phyloP scores from a whole-genome alignment of 495 filamentous ascomycete species.

The Staphylotrichum longicolle region DNA sequence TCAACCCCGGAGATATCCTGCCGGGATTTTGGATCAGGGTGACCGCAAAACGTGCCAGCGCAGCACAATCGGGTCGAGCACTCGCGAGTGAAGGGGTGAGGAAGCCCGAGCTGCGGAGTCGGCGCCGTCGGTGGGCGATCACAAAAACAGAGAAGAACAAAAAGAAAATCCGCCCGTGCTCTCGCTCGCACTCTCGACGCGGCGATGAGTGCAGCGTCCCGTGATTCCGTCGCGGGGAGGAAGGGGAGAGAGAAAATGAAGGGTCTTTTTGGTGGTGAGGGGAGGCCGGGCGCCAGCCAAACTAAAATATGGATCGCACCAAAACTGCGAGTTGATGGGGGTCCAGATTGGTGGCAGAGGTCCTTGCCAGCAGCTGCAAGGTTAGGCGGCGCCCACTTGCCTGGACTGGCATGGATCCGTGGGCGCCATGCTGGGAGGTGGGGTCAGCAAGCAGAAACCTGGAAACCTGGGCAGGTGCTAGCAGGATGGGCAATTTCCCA shows the following conservation, averaged over 20 bases:
- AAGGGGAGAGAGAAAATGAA: slow-evolving; percentile 11
- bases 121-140: background rate
- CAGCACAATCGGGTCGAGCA: slow-evolving; percentile 11
- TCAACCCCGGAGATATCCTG: slow-evolving; percentile 13
- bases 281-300: slow-evolving; percentile 16
- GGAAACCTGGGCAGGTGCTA: slow-evolving; percentile 13
- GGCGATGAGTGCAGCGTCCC: slow-evolving; percentile 17
- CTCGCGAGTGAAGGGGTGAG: slow-evolving; percentile 3
- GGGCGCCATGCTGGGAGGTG: slow-evolving; percentile 8
- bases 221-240: slow-evolving; percentile 19
- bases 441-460: slow-evolving; percentile 18
- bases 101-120: slow-evolving; percentile 2
- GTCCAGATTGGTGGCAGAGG: slow-evolving; percentile 21
- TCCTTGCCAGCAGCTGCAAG: slow-evolving; percentile 14
- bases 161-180: slow-evolving; percentile 8
- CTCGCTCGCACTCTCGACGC: slow-evolving; percentile 17
- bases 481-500: slow-evolving; percentile 19
- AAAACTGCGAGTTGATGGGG: slow-evolving; percentile 13
- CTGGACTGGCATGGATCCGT: slow-evolving; percentile 11
- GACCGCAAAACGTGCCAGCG: slow-evolving; percentile 19
- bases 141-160: no score
- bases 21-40: slow-evolving; percentile 13
- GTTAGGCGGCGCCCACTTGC: slow-evolving; percentile 18
- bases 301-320: slow-evolving; percentile 24
- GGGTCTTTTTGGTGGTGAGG: slow-evolving; percentile 25